Percentiles rank a stretch among this genome's conserved stretches.
These are phyloP conservation scores for Lentinula raphanica DNA, from an alignment of 768 basidiomycete species.

Conservation along the genomic window DNA sequence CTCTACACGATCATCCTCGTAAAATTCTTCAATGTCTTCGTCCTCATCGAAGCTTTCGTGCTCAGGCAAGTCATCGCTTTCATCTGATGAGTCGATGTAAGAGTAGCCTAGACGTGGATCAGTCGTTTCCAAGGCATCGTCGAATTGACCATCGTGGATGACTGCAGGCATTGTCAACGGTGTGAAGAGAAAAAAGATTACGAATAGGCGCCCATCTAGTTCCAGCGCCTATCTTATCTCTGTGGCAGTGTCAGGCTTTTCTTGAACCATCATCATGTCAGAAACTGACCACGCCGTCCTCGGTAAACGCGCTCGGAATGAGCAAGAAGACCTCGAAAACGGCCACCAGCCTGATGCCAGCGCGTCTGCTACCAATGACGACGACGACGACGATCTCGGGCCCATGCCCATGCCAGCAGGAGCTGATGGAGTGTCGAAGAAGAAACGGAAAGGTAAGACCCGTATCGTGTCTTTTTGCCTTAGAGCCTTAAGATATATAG, in stretches of 20 bases:
- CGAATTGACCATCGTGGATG: conserved; percentile 52
- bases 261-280: conserved; percentile 21
- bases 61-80: conserved; percentile 27
- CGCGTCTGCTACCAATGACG: conserved; percentile 30
- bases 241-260: not conserved
- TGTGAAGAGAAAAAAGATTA: conserved; percentile 8
- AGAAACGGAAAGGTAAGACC: conserved; percentile 76
- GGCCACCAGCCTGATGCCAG: not conserved
- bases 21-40: conserved; percentile 40
- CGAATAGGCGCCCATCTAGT: not conserved
- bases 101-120: conserved; percentile 24
- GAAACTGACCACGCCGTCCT: conserved; percentile 32
- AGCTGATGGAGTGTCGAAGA: conserved; percentile 43
- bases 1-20: conserved; percentile 55
- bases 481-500: conserved; percentile 30
- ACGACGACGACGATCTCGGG: conserved; percentile 76
- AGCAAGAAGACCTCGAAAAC: conserved; percentile 4
- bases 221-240: conserved; percentile 3
- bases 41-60: conserved; percentile 35
- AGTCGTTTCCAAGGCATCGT: conserved; percentile 44
- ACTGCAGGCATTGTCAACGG: conserved; percentile 16
- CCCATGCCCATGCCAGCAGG: conserved; percentile 79
- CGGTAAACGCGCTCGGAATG: conserved; percentile 41
- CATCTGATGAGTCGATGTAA: conserved; percentile 39
- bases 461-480: conserved; percentile 12